These are phyloP conservation scores for Nakazawaea ambrosiae DNA, from an alignment of 805 yeast species.

Conservation along the genomic window DNA sequence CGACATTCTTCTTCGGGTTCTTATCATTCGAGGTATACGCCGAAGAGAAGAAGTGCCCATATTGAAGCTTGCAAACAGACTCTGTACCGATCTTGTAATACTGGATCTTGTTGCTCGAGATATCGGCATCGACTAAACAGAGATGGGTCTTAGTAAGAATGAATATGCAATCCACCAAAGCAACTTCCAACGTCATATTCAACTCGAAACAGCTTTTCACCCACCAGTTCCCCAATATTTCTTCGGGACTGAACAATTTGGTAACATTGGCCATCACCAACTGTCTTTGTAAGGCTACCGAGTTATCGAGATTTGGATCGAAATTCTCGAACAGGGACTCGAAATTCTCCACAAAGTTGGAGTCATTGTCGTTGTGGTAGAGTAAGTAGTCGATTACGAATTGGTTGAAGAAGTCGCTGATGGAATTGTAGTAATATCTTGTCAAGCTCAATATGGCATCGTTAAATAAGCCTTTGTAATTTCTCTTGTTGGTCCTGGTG, in stretches of 20 bases:
- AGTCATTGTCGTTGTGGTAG: constrained; percentile 22
- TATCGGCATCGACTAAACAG: constrained; percentile 18
- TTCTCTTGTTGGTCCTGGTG: constrained; percentile 35
- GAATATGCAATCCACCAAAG: constrained; percentile 18
- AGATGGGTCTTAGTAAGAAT: constrained; percentile 18
- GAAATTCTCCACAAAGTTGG: constrained; percentile 31
- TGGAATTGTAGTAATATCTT: constrained; percentile 34
- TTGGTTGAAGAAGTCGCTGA: constrained; percentile 38
- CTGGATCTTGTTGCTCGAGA: constrained; percentile 14
- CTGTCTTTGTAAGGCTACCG: constrained; percentile 13
- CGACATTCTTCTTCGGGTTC: constrained; percentile 26
- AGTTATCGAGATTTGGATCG: constrained; percentile 19
- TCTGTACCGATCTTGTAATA: constrained; percentile 15
- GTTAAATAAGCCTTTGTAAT: constrained; percentile 32
- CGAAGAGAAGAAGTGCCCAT: constrained; percentile 21
- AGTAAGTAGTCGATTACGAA: constrained; percentile 34
- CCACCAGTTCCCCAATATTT: constrained; percentile 28
- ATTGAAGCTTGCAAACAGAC: constrained; percentile 18
- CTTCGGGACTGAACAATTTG: constrained; percentile 16
- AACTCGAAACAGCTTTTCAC: constrained; percentile 14
- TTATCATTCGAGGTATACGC: constrained; percentile 15
- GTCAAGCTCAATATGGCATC: constrained; percentile 36
- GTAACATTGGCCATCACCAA: constrained; percentile 13
- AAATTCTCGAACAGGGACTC: constrained; percentile 26
- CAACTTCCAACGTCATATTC: constrained; percentile 6